Conservation (phyloP, 2,329 filamentous ascomycete species). For the Trichoderma sp. region DNA sequence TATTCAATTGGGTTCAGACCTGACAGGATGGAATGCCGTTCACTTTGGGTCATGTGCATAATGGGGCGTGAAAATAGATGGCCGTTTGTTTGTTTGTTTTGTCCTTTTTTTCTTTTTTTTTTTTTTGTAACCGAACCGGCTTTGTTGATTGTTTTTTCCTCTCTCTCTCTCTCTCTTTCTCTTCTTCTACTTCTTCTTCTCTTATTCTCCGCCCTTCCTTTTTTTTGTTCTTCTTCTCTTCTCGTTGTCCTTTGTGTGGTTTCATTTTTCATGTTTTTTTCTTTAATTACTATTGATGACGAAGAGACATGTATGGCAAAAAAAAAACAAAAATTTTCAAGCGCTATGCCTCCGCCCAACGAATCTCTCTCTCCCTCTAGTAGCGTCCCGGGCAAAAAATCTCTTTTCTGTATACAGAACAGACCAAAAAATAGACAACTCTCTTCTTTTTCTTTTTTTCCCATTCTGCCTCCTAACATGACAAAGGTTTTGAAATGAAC, state of each 20-base stretch:
- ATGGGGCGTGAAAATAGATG: conserved; percentile 17
- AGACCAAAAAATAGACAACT: neutral
- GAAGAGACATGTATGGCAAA: conserved; percentile 1
- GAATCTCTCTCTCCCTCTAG: neutral
- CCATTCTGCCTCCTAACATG: neutral
- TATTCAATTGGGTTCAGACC: conserved; percentile 13
- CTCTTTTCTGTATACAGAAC: neutral
- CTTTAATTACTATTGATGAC: neutral
- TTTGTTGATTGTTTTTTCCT: neutral
- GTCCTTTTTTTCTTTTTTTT: too few relatives aligned
- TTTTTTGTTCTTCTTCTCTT: neutral
- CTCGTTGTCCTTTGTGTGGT: neutral
- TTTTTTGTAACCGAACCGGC: too few relatives aligned
- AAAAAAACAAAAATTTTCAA: neutral
- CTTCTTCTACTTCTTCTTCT: neutral
- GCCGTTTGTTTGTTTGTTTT: neutral
- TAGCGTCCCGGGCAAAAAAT: neutral
- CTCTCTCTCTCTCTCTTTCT: neutral
- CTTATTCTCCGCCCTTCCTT: too few relatives aligned
- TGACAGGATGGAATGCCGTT: conserved; percentile 13
- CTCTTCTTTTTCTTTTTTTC: neutral
- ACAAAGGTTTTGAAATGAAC: neutral
- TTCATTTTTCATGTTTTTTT: neutral
- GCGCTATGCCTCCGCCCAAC: conserved; percentile 2
- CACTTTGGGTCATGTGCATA: conserved; percentile 16